Percentiles rank a stretch among this genome's conserved stretches.
Evolutionary conservation across 1,139 yeast species (phyloP).

Genomic region (Geotrichum europaeum): DNA sequence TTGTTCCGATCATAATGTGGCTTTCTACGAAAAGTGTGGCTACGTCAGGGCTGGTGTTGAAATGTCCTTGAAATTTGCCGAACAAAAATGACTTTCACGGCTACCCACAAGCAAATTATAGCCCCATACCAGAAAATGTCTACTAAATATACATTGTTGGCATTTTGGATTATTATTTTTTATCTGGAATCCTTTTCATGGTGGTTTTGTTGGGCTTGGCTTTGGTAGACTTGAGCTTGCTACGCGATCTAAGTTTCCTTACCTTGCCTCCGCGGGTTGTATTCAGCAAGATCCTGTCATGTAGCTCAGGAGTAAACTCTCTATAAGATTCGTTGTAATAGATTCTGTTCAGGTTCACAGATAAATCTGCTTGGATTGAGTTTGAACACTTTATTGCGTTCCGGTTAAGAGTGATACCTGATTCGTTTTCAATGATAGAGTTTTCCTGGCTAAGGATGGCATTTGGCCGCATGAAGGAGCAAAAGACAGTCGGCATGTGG

Average conservation of each 20-base stretch:
- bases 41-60: conserved; percentile 51
- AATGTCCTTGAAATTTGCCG: conserved; percentile 44
- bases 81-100: background rate
- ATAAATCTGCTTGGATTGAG: background rate
- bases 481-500: conserved; percentile 3
- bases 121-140: background rate
- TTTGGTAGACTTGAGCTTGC: background rate
- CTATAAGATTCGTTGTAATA: background rate
- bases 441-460: background rate
- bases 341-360: background rate
- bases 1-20: conserved; percentile 74
- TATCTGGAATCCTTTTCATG: background rate
- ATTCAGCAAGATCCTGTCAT: background rate
- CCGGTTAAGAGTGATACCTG: background rate
- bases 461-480: conserved; percentile 1
- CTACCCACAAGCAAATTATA: background rate
- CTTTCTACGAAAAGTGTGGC: conserved; percentile 88
- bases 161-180: background rate
- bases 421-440: background rate
- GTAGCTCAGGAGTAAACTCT: conserved; percentile 1
- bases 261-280: background rate
- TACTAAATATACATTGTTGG: background rate
- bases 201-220: background rate
- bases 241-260: background rate
- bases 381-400: background rate